Evolutionary conservation across 345 rosid genomes (phyloP), one percentile per base, ranked within the genome.

Genomic region (Rubroshorea leprosula): DNA sequence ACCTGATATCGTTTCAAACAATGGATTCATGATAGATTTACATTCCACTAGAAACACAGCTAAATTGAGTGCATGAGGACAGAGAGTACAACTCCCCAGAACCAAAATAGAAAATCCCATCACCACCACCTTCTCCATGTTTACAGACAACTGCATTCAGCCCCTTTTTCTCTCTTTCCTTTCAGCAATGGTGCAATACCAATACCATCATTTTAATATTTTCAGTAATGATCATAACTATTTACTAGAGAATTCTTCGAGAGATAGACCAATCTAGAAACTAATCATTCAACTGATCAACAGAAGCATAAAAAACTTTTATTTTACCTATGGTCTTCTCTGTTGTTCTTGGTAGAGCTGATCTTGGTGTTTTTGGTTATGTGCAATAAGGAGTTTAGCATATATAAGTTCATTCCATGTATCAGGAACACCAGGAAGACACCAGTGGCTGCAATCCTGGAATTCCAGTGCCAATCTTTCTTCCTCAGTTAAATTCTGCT

Each of bases 401-500:
- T 74, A 78, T 4, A 79, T 25, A 18, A 76, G 62, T 56, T 79
- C 79, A 46, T 79, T 79, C 84, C 84, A 79, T 1, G 76, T 61
- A 57, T 79, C 84, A 17, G 84, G 84, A 39, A 79, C 78, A 23
- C 84, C 84, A 17, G 84, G 84, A 24, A 79, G 81, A 60, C 84
- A 79, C 84, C 84, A 79, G 49, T 79, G 84, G 61, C 78, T 74
- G 66, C 81, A 79, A 49, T 79, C 81, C 51, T 79, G 81, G 52
- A 57, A 35, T 31, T 51, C 54, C n/a, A 26, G 25, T 15, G 66
- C 61, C 25, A 68, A 65, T 20, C 20, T 69, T 38, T 72, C 80
- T 50, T 60, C 76, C 51, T 62, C 69, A 0, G 74, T 54, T 22
- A 51, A 23, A 45, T 70, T 57, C 41, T 24, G 60, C 72, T 67